Percentiles rank a stretch among this genome's conserved stretches.
These are phyloP conservation scores for Aspergillus sp. DNA, from an alignment of 2,329 filamentous ascomycete genomes.

Conservation along the genomic window DNA sequence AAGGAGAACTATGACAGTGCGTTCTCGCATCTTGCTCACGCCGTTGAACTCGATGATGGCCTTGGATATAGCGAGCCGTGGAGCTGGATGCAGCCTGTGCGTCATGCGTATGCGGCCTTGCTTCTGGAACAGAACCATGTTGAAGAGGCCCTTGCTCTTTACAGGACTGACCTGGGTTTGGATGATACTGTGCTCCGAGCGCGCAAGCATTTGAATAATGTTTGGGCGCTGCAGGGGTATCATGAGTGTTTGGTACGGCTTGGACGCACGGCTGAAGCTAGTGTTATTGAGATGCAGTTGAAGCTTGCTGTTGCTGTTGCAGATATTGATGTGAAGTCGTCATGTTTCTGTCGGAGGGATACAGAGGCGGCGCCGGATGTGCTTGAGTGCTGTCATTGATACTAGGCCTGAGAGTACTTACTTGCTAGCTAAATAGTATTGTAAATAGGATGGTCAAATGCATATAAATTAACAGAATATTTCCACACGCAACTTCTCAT, in stretches of 20 bases:
- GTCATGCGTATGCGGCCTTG: slow-evolving; percentile 70
- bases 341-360: neutral
- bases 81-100: slow-evolving; percentile 75
- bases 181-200: slow-evolving; percentile 62
- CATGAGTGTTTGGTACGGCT: slow-evolving; percentile 66
- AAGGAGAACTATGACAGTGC: slow-evolving; percentile 57
- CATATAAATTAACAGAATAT: too few relatives aligned
- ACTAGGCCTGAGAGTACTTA: too few relatives aligned
- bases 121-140: slow-evolving; percentile 64
- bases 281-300: slow-evolving; percentile 51
- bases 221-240: slow-evolving; percentile 73
- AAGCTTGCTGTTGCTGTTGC: slow-evolving; percentile 55
- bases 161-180: slow-evolving; percentile 62
- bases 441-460: neutral
- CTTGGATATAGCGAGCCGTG: slow-evolving; percentile 73
- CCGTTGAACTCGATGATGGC: slow-evolving; percentile 61
- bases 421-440: neutral
- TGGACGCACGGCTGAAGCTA: slow-evolving; percentile 50
- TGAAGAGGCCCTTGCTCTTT: slow-evolving; percentile 57
- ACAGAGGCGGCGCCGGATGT: neutral
- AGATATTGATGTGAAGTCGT: slow-evolving; percentile 55
- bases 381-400: neutral
- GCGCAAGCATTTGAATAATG: slow-evolving; percentile 68
- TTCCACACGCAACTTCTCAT: too few relatives aligned
- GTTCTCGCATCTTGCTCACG: slow-evolving; percentile 58